Percentiles rank a stretch among this genome's conserved stretches.
Conservation (phyloP, 164 flowering plant genomes). For the Vitis amurensis region DNA sequence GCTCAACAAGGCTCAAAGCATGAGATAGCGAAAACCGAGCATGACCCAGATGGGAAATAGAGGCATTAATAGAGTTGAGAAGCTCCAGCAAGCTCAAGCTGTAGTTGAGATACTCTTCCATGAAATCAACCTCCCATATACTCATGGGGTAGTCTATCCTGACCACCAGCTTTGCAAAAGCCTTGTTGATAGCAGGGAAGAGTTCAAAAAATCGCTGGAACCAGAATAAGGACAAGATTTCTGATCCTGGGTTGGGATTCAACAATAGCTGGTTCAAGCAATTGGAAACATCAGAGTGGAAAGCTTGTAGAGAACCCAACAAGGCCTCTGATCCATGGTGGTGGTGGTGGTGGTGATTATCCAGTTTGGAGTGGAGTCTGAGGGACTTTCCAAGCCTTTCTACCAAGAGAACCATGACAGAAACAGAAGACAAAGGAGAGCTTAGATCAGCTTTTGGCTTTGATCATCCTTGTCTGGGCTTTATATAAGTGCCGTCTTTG, state of each 20-base stretch:
- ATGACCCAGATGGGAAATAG: conserved; percentile 46
- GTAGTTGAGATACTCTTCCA: conserved; percentile 44
- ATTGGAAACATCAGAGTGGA: conserved; percentile 33
- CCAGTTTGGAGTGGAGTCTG: conserved; percentile 28
- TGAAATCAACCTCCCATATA: conserved; percentile 35
- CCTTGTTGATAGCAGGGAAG: conserved; percentile 29
- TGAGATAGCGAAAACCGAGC: conserved; percentile 34
- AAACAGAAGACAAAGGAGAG: neutral
- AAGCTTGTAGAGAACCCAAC: conserved; percentile 32
- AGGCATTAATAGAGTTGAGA: conserved; percentile 38
- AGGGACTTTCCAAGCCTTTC: conserved; percentile 23
- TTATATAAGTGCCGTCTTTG: too few species aligned
- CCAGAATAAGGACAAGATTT: conserved; percentile 29
- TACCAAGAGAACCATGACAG: conserved; percentile 38
- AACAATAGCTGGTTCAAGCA: conserved; percentile 18
- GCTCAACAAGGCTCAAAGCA: conserved; percentile 30
- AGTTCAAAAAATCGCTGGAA: conserved; percentile 30
- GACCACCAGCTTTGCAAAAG: conserved; percentile 46
- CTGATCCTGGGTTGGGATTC: conserved; percentile 18
- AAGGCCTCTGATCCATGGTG: conserved; percentile 14
- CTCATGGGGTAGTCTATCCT: conserved; percentile 44
- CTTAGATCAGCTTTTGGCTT: too few species aligned
- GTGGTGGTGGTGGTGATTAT: conserved; percentile 20
- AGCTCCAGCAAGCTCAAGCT: conserved; percentile 37
- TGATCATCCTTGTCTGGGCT: too few species aligned